phyloP scores from a whole-genome alignment of 2,329 filamentous ascomycete genomes.

The Rugonectria rugulosa region DNA sequence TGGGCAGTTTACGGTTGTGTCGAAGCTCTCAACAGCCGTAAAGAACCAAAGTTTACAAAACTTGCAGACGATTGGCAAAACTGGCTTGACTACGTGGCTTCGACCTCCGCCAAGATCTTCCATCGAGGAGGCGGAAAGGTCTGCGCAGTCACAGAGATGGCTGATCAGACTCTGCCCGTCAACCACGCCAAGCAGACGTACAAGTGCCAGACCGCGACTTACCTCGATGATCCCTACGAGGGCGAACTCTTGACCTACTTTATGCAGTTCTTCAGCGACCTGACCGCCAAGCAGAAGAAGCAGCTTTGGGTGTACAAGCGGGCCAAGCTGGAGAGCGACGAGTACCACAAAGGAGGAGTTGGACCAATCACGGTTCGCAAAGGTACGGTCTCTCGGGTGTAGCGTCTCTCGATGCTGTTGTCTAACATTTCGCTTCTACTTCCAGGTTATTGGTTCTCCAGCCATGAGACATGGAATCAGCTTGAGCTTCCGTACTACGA shows the following conservation, averaged over 20 bases:
- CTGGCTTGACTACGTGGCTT: slow-evolving; percentile 51
- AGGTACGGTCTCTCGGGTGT: slow-evolving; percentile 25
- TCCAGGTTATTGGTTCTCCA: slow-evolving; percentile 50
- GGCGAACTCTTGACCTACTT: slow-evolving; percentile 52
- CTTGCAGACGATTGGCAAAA: slow-evolving; percentile 47
- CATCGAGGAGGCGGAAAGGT: slow-evolving; percentile 48
- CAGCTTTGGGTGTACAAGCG: slow-evolving; percentile 49
- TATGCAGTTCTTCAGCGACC: slow-evolving; percentile 47
- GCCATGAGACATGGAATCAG: slow-evolving; percentile 52
- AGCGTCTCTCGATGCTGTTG: not conserved
- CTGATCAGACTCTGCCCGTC: slow-evolving; percentile 44
- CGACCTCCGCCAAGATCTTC: slow-evolving; percentile 47
- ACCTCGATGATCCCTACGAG: slow-evolving; percentile 52
- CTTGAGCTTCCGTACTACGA: slow-evolving; percentile 53
- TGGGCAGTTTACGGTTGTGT: slow-evolving; percentile 53
- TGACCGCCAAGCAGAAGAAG: slow-evolving; percentile 44
- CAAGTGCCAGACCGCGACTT: slow-evolving; percentile 44
- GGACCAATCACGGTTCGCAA: slow-evolving; percentile 52
- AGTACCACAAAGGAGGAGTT: slow-evolving; percentile 46
- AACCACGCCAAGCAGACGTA: slow-evolving; percentile 41
- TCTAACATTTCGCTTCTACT: not conserved
- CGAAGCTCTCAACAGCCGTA: slow-evolving; percentile 44
- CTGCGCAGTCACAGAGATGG: slow-evolving; percentile 48
- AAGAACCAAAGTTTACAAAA: slow-evolving; percentile 29
- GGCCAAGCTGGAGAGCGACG: slow-evolving; percentile 45